Conservation (phyloP, 257 asterid species). For the Knoxia roxburghii region DNA sequence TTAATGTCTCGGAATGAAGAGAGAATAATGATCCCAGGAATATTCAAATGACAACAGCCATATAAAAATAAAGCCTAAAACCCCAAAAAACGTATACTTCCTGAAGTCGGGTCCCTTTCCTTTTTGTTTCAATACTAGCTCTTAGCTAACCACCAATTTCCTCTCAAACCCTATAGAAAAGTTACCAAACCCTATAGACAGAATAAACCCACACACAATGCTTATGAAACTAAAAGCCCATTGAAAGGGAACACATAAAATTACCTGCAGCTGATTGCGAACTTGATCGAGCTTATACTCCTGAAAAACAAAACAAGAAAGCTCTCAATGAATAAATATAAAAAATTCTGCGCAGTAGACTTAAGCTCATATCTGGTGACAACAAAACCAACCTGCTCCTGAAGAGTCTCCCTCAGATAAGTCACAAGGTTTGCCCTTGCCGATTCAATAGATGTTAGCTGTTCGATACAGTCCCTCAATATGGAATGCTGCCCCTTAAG, state of each 20-base stretch:
- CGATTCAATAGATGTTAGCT: slow-evolving; percentile 55
- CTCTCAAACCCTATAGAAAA: not conserved
- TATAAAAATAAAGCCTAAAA: not conserved
- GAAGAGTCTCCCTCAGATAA: slow-evolving; percentile 67
- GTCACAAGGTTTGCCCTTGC: slow-evolving; percentile 66
- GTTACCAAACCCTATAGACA: not conserved
- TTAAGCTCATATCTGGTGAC: not conserved
- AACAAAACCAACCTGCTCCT: slow-evolving; percentile 62
- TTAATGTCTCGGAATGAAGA: not conserved
- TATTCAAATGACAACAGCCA: not conserved
- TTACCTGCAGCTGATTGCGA: slow-evolving; percentile 79
- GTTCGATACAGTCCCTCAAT: slow-evolving; percentile 68
- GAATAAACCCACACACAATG: not conserved
- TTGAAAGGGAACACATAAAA: too few relatives aligned
- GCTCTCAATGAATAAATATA: slow-evolving; percentile 19
- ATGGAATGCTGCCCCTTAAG: slow-evolving; percentile 63
- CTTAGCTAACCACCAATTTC: not conserved
- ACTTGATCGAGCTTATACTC: slow-evolving; percentile 76
- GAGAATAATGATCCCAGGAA: not conserved
- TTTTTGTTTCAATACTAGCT: not conserved
- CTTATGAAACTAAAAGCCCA: not conserved
- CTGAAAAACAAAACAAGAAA: slow-evolving; percentile 28
- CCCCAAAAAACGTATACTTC: too few relatives aligned
- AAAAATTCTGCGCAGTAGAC: not conserved
- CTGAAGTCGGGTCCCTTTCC: too few relatives aligned